These are phyloP conservation scores for Phytophthora megakarya DNA, from an alignment of 352 stramenopile species.

Conservation along the genomic window DNA sequence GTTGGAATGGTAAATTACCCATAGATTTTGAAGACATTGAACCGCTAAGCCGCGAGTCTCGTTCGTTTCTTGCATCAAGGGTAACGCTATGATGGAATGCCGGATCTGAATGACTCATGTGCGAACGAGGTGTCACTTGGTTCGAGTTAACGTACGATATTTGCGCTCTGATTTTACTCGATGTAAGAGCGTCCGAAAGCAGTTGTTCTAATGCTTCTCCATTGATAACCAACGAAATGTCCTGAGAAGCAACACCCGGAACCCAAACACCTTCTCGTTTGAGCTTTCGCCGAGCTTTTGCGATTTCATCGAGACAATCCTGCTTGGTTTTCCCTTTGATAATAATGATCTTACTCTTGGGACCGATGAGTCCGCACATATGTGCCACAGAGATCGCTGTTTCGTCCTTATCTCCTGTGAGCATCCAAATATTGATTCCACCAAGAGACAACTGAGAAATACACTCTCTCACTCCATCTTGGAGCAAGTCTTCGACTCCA, in stretches of 20 bases:
- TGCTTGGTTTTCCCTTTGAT: conserved; percentile 84
- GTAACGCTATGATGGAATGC: conserved; percentile 1
- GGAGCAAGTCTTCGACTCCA: conserved; percentile 97
- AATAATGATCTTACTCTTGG: conserved; percentile 81
- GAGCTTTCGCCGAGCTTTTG: conserved; percentile 69
- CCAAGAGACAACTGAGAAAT: conserved; percentile 95
- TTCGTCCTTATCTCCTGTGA: conserved; percentile 99
- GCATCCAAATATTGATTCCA: conserved; percentile 99
- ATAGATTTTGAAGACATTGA: conserved; percentile 61
- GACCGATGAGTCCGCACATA: conserved; percentile 92
- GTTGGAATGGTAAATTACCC: conserved; percentile 43
- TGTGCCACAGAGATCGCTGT: conserved; percentile 99
- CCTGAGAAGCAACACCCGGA: conserved; percentile 68
- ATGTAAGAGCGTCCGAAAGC: conserved; percentile 46
- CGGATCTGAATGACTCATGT: conserved; percentile 9
- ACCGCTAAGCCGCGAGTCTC: conserved; percentile 33
- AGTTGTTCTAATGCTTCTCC: conserved; percentile 79
- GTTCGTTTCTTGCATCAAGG: conserved; percentile 12
- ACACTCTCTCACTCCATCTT: conserved; percentile 96
- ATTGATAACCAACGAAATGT: conserved; percentile 85
- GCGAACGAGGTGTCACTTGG: conserved; percentile 21
- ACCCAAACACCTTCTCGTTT: conserved; percentile 84
- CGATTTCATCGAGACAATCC: conserved; percentile 83
- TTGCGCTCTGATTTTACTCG: conserved; percentile 22
- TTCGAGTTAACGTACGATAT: conserved; percentile 21